Evolutionary conservation across 148 eudicot species (phyloP).

Genomic region (Dianthus caryophyllus): DNA sequence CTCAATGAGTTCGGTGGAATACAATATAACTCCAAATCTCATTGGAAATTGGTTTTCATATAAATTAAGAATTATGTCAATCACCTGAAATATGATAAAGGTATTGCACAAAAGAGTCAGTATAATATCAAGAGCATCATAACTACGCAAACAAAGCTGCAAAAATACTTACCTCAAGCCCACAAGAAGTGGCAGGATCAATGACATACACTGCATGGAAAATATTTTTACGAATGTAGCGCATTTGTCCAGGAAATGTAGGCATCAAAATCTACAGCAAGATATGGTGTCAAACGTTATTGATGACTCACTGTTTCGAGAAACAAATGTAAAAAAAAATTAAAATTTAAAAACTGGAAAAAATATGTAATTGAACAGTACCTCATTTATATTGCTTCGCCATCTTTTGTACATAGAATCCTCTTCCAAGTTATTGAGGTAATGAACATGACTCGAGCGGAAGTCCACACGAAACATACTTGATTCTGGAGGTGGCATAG

Average conservation of each 20-base stretch:
- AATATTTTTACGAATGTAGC: conserved; percentile 88
- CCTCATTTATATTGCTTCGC: conserved; percentile 97
- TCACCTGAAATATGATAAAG: conserved; percentile 40
- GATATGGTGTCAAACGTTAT: conserved; percentile 10
- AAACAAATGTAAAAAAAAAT: conserved; percentile 1
- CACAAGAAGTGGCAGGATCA: conserved; percentile 86
- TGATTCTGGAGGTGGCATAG: conserved; percentile 64
- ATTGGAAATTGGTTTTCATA: conserved; percentile 91
- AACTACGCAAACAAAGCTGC: conserved; percentile 5
- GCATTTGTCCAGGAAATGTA: conserved; percentile 92
- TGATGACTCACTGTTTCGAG: conserved; percentile 4
- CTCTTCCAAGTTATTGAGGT: conserved; percentile 87
- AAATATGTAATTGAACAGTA: conserved; percentile 20
- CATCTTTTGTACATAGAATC: conserved; percentile 87
- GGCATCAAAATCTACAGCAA: conserved; percentile 88
- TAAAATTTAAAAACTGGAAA: too few relatives aligned
- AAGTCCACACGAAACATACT: conserved; percentile 81
- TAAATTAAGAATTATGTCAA: conserved; percentile 58
- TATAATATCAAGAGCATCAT: background rate
- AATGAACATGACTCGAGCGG: conserved; percentile 88
- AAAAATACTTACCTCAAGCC: conserved; percentile 76
- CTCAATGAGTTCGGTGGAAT: conserved; percentile 53
- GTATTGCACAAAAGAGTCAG: conserved; percentile 17
- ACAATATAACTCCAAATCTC: conserved; percentile 83
- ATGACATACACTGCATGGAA: conserved; percentile 80